Evolutionary conservation across 805 yeast species (phyloP).

Genomic region (Schwanniomyces polymorphus): DNA sequence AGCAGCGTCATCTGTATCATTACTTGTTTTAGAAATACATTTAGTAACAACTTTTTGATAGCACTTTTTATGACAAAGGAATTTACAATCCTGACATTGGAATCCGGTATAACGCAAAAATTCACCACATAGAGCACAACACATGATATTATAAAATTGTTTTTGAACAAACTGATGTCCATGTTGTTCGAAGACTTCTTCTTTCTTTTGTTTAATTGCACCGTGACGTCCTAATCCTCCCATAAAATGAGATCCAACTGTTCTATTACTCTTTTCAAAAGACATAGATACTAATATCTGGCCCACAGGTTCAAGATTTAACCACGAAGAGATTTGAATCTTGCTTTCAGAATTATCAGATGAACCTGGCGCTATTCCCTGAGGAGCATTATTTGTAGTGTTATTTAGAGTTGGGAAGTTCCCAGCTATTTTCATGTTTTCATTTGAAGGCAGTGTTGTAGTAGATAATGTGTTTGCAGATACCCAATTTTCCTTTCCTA

Average conservation of each 20-base stretch:
- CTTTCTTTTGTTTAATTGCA: conserved; percentile 92
- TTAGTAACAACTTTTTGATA: conserved; percentile 78
- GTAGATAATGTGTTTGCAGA: conserved; percentile 61
- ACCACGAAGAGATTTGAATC: conserved; percentile 74
- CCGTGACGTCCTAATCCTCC: conserved; percentile 80
- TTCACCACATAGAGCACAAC: conserved; percentile 97
- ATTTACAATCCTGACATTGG: conserved; percentile 83
- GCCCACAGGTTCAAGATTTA: conserved; percentile 91
- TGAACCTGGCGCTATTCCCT: neutral
- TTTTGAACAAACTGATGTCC: conserved; percentile 97
- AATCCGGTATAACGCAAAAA: conserved; percentile 84
- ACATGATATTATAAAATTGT: conserved; percentile 93
- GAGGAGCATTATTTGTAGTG: neutral
- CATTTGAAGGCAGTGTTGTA: conserved; percentile 6
- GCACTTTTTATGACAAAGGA: conserved; percentile 79
- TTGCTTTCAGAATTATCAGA: conserved; percentile 14
- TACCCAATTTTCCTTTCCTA: conserved; percentile 82
- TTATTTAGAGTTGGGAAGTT: neutral
- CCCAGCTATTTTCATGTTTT: neutral
- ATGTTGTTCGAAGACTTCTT: conserved; percentile 88
- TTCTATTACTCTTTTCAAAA: conserved; percentile 61
- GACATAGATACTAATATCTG: conserved; percentile 77
- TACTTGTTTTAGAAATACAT: conserved; percentile 75
- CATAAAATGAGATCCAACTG: conserved; percentile 38
- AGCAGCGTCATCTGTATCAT: conserved; percentile 67